Evolutionary conservation across 495 filamentous ascomycete genomes (phyloP).

Genomic region (Aspergillus steynii): DNA sequence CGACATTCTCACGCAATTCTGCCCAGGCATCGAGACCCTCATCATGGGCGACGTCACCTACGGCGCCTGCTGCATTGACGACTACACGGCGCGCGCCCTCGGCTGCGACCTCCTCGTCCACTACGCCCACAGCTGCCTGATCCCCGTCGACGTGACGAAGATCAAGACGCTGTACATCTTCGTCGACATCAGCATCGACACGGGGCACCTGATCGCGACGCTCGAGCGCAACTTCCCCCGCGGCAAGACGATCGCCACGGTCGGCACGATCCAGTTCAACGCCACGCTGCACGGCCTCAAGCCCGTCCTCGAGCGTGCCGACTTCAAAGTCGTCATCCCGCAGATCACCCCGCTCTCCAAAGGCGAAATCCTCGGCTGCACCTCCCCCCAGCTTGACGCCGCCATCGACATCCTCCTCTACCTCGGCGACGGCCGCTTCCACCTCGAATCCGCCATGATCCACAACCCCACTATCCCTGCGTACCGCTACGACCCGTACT

Average conservation of each 20-base stretch:
- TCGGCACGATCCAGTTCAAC: slow-evolving; percentile 99
- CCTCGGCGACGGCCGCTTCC: slow-evolving; percentile 93
- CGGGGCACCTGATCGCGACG: slow-evolving; percentile 77
- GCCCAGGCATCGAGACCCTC: slow-evolving; percentile 82
- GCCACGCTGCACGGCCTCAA: slow-evolving; percentile 85
- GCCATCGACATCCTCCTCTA: slow-evolving; percentile 81
- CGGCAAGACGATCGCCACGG: slow-evolving; percentile 84
- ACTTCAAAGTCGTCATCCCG: slow-evolving; percentile 81
- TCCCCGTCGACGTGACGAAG: slow-evolving; percentile 91
- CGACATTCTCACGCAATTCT: slow-evolving; percentile 94
- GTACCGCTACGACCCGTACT: slow-evolving; percentile 97
- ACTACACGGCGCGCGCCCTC: slow-evolving; percentile 92
- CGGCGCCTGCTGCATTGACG: slow-evolving; percentile 97
- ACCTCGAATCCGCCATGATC: slow-evolving; percentile 98
- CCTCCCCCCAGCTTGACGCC: slow-evolving; percentile 70
- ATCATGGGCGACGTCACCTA: slow-evolving; percentile 99
- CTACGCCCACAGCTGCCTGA: slow-evolving; percentile 95
- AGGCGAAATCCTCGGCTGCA: slow-evolving; percentile 95
- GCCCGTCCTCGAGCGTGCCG: slow-evolving; percentile 71
- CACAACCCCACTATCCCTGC: slow-evolving; percentile 88
- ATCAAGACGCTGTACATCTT: slow-evolving; percentile 98
- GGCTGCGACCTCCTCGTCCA: slow-evolving; percentile 95
- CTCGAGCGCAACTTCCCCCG: slow-evolving; percentile 84
- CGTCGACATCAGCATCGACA: slow-evolving; percentile 96
- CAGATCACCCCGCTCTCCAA: slow-evolving; percentile 91